Base-by-base conservation (phyloP, 1,284 basidiomycete genomes). In the Ceratobasidium theobromae region DNA sequence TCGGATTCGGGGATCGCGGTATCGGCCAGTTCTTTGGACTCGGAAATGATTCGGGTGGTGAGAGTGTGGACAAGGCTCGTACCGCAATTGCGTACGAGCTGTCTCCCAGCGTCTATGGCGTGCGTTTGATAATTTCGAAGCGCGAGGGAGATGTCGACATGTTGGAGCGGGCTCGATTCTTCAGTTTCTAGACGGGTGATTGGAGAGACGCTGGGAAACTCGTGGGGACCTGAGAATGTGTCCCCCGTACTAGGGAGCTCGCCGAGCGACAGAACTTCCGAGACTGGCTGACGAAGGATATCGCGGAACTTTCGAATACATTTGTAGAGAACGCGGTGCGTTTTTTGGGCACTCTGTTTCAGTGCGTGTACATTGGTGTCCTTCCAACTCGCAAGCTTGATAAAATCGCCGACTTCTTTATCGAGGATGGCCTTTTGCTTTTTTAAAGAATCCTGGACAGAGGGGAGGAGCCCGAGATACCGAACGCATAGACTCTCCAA, bases 381-480 rank as follows among this genome's bases (percentile, higher is more conserved):
- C 76, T 92, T 96, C 97, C 97, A 99, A 73, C 94, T 97, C 0
- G 97, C 97, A 41, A 99, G 82, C 75, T 94, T 95, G 80, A 99
- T 90, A 74, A 93, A 91, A 64, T 85, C 86, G 67, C 82, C 83
- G 62, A 99, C 84, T 62, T 96, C 90, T 72, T 87, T 89, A 77
- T 98, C 93, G 46, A 98, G 76, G 1, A 75, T 74, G 1, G 76
- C 77, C 66, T 88, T 85, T 75, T 93, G 87, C 8, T 81, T 76
- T 3, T 74, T 71, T n/a, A 97, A 77, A 5, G 79, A 80, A 5
- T 77, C 73, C 5, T 77, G 73, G 38, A 97, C 76, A 4, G 77
- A 76, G 0, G 79, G 71, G 8, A 80, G 74, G 74, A 88, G 94
- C 41, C 92, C 83, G 11, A 74, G 71, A 73, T 89, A 97, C 75